These are phyloP conservation scores for Macrophomina tecta DNA, from an alignment of 2,329 filamentous ascomycete species.

Conservation along the genomic window DNA sequence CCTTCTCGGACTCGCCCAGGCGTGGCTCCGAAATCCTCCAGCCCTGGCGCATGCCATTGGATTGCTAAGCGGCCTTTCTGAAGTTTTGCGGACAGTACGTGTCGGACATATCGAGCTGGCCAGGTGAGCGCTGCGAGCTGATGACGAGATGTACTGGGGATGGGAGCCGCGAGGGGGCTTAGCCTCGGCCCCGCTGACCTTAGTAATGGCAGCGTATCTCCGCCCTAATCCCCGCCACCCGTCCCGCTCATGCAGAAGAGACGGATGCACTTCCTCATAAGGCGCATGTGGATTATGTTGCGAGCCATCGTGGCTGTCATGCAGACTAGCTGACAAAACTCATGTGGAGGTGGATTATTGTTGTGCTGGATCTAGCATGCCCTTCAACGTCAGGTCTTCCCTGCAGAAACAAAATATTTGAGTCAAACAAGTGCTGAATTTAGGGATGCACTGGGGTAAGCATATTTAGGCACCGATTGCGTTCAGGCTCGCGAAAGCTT, in stretches of 20 bases:
- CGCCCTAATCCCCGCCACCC: constrained; percentile 18
- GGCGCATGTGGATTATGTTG: too few relatives aligned
- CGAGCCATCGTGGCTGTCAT: too few relatives aligned
- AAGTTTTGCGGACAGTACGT: not conserved
- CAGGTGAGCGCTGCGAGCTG: not conserved
- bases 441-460: too few relatives aligned
- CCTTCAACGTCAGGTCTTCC: too few relatives aligned
- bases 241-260: not conserved
- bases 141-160: not conserved
- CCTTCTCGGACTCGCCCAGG: not conserved
- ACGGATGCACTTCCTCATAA: not conserved
- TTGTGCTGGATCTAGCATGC: too few relatives aligned
- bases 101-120: not conserved
- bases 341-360: too few relatives aligned
- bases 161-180: not conserved
- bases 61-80: not conserved
- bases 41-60: not conserved
- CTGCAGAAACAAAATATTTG: too few relatives aligned
- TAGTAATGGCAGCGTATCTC: constrained; percentile 10
- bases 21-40: too few relatives aligned
- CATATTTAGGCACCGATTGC: too few relatives aligned
- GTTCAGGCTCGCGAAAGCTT: too few relatives aligned
- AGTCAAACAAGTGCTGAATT: too few relatives aligned
- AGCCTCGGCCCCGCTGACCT: constrained; percentile 11
- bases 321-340: too few relatives aligned